Base-by-base conservation (phyloP, 2,329 filamentous ascomycete genomes). In the Pyrenochaeta sp. region DNA sequence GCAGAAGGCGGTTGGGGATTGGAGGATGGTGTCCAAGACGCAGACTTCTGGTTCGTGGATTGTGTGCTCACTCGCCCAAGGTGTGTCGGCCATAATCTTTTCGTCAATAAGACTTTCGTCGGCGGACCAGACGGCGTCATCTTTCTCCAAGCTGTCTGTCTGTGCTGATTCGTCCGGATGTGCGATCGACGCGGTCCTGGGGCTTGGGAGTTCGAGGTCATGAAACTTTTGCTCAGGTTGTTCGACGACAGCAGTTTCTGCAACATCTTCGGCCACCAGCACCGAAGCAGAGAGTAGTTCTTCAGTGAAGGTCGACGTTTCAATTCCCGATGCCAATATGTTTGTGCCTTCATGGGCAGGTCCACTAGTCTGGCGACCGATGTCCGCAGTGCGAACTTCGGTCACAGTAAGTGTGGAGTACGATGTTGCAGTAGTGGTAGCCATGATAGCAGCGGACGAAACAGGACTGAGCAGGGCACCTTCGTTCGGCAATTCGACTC, bases 391-490 rank as follows among this genome's bases (percentile, higher is more conserved):
- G 25, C 56, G 50, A 28, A 52, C 56, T 50, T 72, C 58, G 0
- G 72, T 75, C 32, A 74, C 61, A 13, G 69, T 71, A n/a, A 72
- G 50, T 0, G 68, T 74, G 8, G 70, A 61, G 44, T 70, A 64
- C 1, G 71, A 65, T 0, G 66, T 72, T 7, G 67, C 60, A 19
- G 69, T 72, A 43, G 63, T 66, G 5, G 69, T 73, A 19, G 67
- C 67, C 2, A 51, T 60, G 7, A 58, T 54, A 34, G 68, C 68
- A 27, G 64, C 63, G 19, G 66, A 68, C 2, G 64, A 54, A 13
- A 69, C 53, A 8, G 50, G 7, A 3, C 52, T 52, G 39, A 50
- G 30, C 13, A 44, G 15, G 30, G 52, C 52, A 12, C 45, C 10
- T 24, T 57, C 47, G 12, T 56, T 50, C 5, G 64, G 58, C 45